Evolutionary conservation across 331 rosid genomes (phyloP).

Genomic region (Erythrophleum ivorense): DNA sequence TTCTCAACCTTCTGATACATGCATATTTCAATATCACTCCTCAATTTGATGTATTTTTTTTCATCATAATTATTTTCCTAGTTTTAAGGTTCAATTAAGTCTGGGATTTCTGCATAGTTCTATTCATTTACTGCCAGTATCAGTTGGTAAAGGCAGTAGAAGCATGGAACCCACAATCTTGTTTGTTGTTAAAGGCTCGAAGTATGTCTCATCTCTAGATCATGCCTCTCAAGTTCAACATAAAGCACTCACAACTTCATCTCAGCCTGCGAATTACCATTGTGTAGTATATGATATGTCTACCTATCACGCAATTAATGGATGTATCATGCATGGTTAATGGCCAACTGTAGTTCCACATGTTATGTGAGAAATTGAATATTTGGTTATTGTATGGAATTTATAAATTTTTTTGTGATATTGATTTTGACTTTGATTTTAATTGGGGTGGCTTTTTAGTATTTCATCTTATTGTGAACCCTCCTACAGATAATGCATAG

Average conservation of each 20-base stretch:
- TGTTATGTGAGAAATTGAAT: background rate
- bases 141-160: background rate
- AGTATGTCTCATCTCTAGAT: background rate
- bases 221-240: background rate
- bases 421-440: background rate
- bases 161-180: background rate
- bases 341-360: background rate
- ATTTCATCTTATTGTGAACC: background rate
- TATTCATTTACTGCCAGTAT: background rate
- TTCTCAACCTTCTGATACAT: slow-evolving; percentile 10
- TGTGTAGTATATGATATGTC: background rate
- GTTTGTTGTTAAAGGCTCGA: background rate
- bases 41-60: background rate
- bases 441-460: background rate
- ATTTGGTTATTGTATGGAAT: background rate
- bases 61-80: background rate
- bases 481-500: slow-evolving; percentile 65
- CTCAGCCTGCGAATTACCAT: background rate
- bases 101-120: background rate
- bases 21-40: background rate
- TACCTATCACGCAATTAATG: background rate
- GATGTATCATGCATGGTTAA: background rate
- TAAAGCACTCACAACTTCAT: background rate
- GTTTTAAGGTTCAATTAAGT: background rate
- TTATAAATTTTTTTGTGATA: background rate